These are phyloP conservation scores for Metschnikowia picachoensis DNA, from an alignment of 805 yeast genomes.

Conservation along the genomic window DNA sequence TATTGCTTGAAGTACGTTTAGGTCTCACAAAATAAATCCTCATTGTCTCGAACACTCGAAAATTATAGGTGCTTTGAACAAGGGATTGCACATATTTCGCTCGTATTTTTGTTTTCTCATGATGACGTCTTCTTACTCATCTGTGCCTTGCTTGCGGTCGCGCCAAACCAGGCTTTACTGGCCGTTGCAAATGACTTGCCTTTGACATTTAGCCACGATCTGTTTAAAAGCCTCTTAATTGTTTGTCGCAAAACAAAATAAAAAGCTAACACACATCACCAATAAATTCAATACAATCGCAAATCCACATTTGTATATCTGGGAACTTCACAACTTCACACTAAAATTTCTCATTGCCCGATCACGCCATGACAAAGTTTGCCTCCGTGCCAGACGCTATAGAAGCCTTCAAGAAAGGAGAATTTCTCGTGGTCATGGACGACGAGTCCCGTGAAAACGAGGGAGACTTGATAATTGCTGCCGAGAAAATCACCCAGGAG, in stretches of 20 bases:
- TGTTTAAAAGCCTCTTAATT: neutral
- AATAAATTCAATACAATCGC: too few relatives aligned
- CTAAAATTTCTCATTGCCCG: neutral
- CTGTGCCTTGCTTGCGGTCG: conserved; percentile 2
- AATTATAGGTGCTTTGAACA: too few relatives aligned
- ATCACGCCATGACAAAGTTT: conserved; percentile 28
- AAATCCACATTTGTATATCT: too few relatives aligned
- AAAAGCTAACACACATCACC: too few relatives aligned
- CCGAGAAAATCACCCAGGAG: conserved; percentile 68
- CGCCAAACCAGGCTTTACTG: conserved; percentile 1
- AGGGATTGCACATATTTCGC: too few relatives aligned
- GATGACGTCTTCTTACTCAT: conserved; percentile 4
- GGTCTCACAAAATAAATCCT: too few relatives aligned
- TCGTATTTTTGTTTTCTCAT: conserved; percentile 6
- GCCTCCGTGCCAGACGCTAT: conserved; percentile 65
- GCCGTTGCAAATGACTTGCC: conserved; percentile 5
- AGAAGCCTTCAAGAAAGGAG: conserved; percentile 64
- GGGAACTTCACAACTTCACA: neutral
- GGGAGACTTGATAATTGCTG: conserved; percentile 96
- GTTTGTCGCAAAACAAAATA: too few relatives aligned
- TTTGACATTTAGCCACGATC: neutral
- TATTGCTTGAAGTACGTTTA: too few relatives aligned
- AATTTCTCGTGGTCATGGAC: conserved; percentile 93
- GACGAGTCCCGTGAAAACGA: conserved; percentile 96
- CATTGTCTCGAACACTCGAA: too few relatives aligned